Evolutionary conservation across 139 green algal species (phyloP).

Genomic region (Coelastrella sp.): DNA sequence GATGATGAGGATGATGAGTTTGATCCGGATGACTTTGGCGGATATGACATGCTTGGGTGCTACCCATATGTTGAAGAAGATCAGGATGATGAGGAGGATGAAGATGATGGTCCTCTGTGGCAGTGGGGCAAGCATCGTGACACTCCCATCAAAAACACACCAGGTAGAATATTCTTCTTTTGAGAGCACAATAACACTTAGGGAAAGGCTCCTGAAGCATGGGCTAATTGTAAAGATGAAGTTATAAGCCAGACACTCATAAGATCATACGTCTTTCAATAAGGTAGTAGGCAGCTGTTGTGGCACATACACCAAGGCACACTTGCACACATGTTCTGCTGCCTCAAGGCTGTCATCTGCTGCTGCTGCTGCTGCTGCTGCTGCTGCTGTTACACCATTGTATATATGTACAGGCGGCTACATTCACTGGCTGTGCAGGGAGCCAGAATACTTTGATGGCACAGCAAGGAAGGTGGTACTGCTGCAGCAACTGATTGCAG

Average conservation of each 20-base stretch:
- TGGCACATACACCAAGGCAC: no score
- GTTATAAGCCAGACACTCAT: no score
- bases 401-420: background rate
- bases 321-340: background rate
- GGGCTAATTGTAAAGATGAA: no score
- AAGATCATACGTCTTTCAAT: no score
- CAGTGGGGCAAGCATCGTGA: background rate
- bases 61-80: no score
- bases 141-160: background rate
- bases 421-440: background rate
- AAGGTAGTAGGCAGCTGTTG: no score
- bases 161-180: no score
- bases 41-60: no score
- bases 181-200: no score
- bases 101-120: background rate
- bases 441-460: background rate
- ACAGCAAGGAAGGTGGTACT: background rate
- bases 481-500: background rate
- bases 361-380: background rate
- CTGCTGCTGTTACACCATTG: background rate
- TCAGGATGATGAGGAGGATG: background rate
- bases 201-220: no score
- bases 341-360: background rate
- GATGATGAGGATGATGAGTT: no score
- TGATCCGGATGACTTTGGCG: no score